Base-by-base conservation (phyloP, 768 basidiomycete genomes). In the Tubosaeta brunneosetosa region DNA sequence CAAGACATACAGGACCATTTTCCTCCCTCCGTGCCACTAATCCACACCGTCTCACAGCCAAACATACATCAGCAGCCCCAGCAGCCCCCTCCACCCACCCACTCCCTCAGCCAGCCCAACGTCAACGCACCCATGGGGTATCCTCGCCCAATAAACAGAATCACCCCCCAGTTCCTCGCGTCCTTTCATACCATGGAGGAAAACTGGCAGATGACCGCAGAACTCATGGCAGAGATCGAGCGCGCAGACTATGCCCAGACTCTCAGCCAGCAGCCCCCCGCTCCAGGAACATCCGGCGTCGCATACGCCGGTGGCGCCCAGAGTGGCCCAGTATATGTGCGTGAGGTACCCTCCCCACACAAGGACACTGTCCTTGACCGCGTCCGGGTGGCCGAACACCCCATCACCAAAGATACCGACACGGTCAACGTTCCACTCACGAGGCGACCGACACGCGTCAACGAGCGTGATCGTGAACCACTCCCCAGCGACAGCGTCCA, bases 151-250 rank as follows among this genome's bases (percentile, higher is more conserved):
- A 75, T 84, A 46, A 77, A 78, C 62, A 82, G 84, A 44, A 73
- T 74, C 6, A 71, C 79, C 0, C 74, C 77, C 4, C 78, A 75
- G 27, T 85, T 86, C 62, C 75, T 85, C 17, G 68, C 73, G 0
- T 79, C 81, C 51, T 82, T 77, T 61, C 77, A 80, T 38, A 67
- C 73, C 11, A 61, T 78, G 61, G 81, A 82, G 34, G 82, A 81
- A 38, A 75, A 75, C 37, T 86, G 81, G 77, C 77, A 84, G 46
- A 79, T 88, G 75, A 85, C 85, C 0, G 80, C 81, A 33, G 83
- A 87, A 56, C 74, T 87, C 27, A 72, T 87, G 67, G 82, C 81
- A 31, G 84, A 87, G 56, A 84, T 87, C 55, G 86, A 88, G 62
- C 78, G 81, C 40, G 83, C 82, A n/a, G 83, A 86, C 66, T 68